phyloP scores from a whole-genome alignment of 192 early-diverging fungal genomes.

The Gryganskiella cystojenkinii region DNA sequence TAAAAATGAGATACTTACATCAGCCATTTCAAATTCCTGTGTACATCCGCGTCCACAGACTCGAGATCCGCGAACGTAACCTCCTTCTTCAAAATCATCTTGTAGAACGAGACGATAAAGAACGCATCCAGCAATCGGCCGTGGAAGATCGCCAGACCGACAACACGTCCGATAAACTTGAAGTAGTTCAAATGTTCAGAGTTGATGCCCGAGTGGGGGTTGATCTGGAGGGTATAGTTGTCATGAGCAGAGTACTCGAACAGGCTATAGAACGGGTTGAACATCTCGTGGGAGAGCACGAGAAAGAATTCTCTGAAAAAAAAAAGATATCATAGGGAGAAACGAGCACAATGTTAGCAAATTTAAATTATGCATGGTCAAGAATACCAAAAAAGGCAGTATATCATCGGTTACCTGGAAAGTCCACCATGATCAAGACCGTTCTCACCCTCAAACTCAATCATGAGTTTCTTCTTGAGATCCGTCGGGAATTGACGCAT shows the following conservation, averaged over 20 bases:
- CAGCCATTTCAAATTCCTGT: constrained; percentile 95
- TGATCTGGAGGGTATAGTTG: constrained; percentile 97
- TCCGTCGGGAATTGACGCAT: constrained; percentile 92
- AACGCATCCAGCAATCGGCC: constrained; percentile 93
- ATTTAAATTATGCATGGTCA: too few species aligned
- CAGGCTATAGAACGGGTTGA: constrained; percentile 96
- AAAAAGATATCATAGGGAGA: too few species aligned
- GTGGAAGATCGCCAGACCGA: constrained; percentile 98
- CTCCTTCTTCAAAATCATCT: constrained; percentile 88
- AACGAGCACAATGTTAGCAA: too few species aligned
- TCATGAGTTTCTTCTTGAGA: constrained; percentile 96
- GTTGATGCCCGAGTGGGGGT: constrained; percentile 90
- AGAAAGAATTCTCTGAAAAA: too few species aligned
- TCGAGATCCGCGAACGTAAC: constrained; percentile 98
- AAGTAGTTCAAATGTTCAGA: constrained; percentile 95
- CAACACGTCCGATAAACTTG: constrained; percentile 97
- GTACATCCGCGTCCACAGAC: constrained; percentile 95
- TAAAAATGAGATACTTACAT: too few species aligned
- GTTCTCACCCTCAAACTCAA: constrained; percentile 98
- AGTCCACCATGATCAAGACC: constrained; percentile 98
- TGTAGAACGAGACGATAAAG: constrained; percentile 99
- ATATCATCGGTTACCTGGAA: too few species aligned
- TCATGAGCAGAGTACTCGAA: constrained; percentile 96
- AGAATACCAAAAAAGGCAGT: too few species aligned
- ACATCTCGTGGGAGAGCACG: constrained; percentile 96